Conservation (phyloP, 257 asterid genomes). For the Solanum gracilifrons region DNA sequence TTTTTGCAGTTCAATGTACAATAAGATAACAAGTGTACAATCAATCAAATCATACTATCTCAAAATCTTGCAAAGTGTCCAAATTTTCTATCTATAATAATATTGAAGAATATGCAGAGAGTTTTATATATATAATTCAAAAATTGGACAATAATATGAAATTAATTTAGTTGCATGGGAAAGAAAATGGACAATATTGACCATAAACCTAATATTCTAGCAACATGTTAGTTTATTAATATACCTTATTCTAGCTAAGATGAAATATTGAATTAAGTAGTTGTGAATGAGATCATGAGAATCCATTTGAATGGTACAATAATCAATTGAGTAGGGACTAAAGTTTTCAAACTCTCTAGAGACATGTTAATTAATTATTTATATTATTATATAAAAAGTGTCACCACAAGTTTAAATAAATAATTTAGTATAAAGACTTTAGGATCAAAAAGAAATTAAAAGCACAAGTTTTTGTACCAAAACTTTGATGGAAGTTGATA, state of each 20-base stretch:
- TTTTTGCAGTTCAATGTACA: not conserved
- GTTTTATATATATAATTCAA: not conserved
- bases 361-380: not conserved
- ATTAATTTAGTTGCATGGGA: not conserved
- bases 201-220: not conserved
- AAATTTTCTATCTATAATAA: not conserved
- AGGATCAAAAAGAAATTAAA: not conserved
- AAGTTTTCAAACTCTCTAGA: not conserved
- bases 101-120: not conserved
- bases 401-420: not conserved
- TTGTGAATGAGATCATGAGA: slow-evolving; percentile 1
- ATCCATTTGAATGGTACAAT: not conserved
- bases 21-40: not conserved
- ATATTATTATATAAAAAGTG: not conserved
- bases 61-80: not conserved
- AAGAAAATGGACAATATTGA: not conserved
- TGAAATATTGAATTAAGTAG: not conserved
- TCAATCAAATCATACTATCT: not conserved
- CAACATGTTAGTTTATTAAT: not conserved
- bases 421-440: not conserved
- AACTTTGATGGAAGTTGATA: not conserved
- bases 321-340: not conserved
- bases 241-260: not conserved
- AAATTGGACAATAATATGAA: not conserved
- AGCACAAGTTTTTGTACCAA: not conserved